Conservation (phyloP, 2,329 filamentous ascomycete genomes). For the Beauveria rudraprayagi region DNA sequence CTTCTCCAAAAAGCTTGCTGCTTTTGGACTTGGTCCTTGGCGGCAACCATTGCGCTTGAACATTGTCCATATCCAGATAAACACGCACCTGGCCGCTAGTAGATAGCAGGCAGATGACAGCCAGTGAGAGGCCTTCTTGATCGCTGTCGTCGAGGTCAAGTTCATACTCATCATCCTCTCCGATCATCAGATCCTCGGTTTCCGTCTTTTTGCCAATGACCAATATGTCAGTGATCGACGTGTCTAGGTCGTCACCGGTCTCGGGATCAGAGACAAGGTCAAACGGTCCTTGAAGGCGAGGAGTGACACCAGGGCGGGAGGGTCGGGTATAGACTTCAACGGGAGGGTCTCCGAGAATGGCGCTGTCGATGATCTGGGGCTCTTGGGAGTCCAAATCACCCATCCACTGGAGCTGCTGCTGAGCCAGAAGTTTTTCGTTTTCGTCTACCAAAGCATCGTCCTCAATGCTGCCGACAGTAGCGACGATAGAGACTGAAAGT, state of each 20-base stretch:
- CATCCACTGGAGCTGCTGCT: slow-evolving; percentile 62
- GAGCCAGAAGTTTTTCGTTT: slow-evolving; percentile 47
- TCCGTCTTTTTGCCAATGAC: slow-evolving; percentile 56
- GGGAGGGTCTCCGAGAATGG: slow-evolving; percentile 35
- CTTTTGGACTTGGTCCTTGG: slow-evolving; percentile 44
- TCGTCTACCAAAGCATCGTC: slow-evolving; percentile 48
- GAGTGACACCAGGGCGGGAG: slow-evolving; percentile 47
- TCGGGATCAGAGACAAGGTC: slow-evolving; percentile 47
- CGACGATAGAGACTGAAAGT: slow-evolving; percentile 72
- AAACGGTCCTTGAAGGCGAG: slow-evolving; percentile 56
- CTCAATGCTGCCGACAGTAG: slow-evolving; percentile 57
- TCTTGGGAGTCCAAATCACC: slow-evolving; percentile 57
- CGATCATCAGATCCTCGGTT: slow-evolving; percentile 51
- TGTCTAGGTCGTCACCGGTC: slow-evolving; percentile 48
- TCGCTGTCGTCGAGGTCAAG: slow-evolving; percentile 49
- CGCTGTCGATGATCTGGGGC: slow-evolving; percentile 44
- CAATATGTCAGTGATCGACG: slow-evolving; percentile 52
- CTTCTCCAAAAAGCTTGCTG: slow-evolving; percentile 29
- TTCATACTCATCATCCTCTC: slow-evolving; percentile 56
- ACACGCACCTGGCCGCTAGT: slow-evolving; percentile 53
- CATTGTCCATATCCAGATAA: slow-evolving; percentile 53
- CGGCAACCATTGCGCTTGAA: slow-evolving; percentile 59
- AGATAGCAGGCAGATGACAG: slow-evolving; percentile 51
- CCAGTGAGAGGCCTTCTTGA: slow-evolving; percentile 51
- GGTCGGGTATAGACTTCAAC: slow-evolving; percentile 51